These are phyloP conservation scores for Harrya chromipes DNA, from an alignment of 768 basidiomycete species.

Conservation along the genomic window DNA sequence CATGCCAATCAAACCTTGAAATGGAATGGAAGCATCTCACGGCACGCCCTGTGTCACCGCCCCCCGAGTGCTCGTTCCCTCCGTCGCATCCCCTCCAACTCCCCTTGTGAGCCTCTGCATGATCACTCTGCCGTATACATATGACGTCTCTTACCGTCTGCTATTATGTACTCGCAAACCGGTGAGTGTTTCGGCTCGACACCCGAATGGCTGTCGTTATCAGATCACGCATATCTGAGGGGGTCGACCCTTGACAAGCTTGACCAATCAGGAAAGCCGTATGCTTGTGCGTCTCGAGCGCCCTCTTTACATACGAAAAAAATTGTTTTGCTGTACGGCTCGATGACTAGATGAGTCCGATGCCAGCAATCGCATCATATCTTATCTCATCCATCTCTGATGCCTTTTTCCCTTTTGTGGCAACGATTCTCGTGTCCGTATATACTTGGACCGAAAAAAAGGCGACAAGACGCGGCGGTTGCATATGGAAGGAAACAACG, in stretches of 20 bases:
- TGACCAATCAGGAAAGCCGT: neutral
- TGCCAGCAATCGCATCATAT: neutral
- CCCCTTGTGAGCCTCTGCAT: too few species aligned
- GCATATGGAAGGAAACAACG: neutral
- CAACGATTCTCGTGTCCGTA: neutral
- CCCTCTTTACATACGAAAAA: too few species aligned
- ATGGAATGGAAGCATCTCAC: slow-evolving; percentile 23
- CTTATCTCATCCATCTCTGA: slow-evolving; percentile 7
- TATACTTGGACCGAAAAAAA: too few species aligned
- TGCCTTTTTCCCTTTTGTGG: neutral
- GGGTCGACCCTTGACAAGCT: too few species aligned
- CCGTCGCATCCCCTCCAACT: neutral
- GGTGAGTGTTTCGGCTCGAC: neutral
- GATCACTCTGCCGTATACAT: neutral
- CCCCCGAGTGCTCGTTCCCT: neutral
- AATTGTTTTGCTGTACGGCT: neutral
- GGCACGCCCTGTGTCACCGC: slow-evolving; percentile 3
- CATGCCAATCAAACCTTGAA: slow-evolving; percentile 24
- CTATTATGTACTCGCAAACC: neutral
- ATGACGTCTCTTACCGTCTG: neutral
- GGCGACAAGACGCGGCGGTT: neutral
- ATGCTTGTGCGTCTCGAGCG: too few species aligned
- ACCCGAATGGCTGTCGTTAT: slow-evolving; percentile 9
- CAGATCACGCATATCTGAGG: neutral
- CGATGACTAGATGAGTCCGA: neutral